Evolutionary conservation across 805 yeast genomes (phyloP).

Genomic region (Zygosaccharomyces siamensis): DNA sequence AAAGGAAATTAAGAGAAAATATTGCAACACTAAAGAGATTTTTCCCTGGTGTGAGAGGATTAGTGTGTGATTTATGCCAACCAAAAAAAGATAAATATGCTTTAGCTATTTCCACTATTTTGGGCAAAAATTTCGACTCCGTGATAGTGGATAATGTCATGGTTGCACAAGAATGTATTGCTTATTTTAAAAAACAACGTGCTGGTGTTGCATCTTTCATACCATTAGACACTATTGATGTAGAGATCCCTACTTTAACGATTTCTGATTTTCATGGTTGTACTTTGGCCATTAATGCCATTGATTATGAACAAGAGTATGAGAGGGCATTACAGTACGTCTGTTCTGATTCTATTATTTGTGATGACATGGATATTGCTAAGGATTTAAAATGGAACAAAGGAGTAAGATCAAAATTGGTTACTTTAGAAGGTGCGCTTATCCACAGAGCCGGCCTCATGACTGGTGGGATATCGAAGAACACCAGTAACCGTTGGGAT

Average conservation of each 20-base stretch:
- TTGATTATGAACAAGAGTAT: slow-evolving; percentile 59
- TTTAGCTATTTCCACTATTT: slow-evolving; percentile 64
- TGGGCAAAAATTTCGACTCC: slow-evolving; percentile 78
- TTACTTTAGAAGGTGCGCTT: slow-evolving; percentile 77
- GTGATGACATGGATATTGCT: slow-evolving; percentile 67
- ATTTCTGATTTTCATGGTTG: slow-evolving; percentile 22
- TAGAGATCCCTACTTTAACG: slow-evolving; percentile 51
- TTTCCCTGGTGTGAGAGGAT: slow-evolving; percentile 82
- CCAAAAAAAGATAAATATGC: slow-evolving; percentile 73
- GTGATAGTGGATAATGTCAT: slow-evolving; percentile 71
- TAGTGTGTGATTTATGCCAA: slow-evolving; percentile 71
- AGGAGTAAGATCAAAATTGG: slow-evolving; percentile 57
- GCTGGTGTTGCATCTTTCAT: slow-evolving; percentile 82
- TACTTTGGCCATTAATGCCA: slow-evolving; percentile 58
- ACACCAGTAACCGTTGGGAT: slow-evolving; percentile 57
- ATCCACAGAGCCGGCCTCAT: slow-evolving; percentile 82
- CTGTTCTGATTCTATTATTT: slow-evolving; percentile 73
- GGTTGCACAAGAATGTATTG: slow-evolving; percentile 71
- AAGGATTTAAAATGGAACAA: slow-evolving; percentile 65
- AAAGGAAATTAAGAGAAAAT: slow-evolving; percentile 66
- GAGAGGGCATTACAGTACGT: slow-evolving; percentile 78
- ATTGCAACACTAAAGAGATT: slow-evolving; percentile 61
- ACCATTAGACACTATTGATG: slow-evolving; percentile 74
- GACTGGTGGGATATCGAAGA: slow-evolving; percentile 80
- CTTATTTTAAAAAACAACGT: slow-evolving; percentile 76